Conservation (phyloP, 495 filamentous ascomycete species). For the Xylaria longipes region DNA sequence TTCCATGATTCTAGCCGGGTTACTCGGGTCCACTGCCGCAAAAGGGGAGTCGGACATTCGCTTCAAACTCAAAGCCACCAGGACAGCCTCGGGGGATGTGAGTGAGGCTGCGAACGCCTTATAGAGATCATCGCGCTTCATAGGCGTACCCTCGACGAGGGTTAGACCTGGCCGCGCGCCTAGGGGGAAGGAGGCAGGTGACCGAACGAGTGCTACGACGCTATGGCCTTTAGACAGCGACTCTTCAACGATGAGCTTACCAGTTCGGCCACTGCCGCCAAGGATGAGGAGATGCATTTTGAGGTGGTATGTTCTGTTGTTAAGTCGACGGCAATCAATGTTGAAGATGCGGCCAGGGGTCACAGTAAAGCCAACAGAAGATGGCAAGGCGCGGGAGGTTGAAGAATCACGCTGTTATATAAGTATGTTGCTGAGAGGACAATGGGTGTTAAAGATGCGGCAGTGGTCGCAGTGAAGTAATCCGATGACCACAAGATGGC, state of each 20-base stretch:
- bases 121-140: slow-evolving; percentile 43
- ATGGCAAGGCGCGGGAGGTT: no score
- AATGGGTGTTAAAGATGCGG: no score
- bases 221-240: slow-evolving; percentile 46
- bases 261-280: slow-evolving; percentile 53
- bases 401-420: no score
- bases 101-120: slow-evolving; percentile 41
- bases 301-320: background rate
- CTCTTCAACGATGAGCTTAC: slow-evolving; percentile 47
- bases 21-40: background rate
- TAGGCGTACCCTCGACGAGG: slow-evolving; percentile 48
- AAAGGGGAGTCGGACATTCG: slow-evolving; percentile 24
- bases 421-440: no score
- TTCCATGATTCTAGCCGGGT: background rate
- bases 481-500: background rate
- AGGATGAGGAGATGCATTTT: slow-evolving; percentile 52
- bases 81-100: slow-evolving; percentile 35
- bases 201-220: slow-evolving; percentile 51
- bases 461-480: background rate
- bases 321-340: background rate
- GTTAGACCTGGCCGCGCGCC: slow-evolving; percentile 34
- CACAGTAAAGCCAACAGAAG: background rate
- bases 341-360: background rate
- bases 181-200: slow-evolving; percentile 35
- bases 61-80: slow-evolving; percentile 44